A percentile compares a stretch with the other conserved stretches of the same genome.
These are phyloP conservation scores for Xylaria sp. DNA, from an alignment of 2,329 filamentous ascomycete species.

Conservation along the genomic window DNA sequence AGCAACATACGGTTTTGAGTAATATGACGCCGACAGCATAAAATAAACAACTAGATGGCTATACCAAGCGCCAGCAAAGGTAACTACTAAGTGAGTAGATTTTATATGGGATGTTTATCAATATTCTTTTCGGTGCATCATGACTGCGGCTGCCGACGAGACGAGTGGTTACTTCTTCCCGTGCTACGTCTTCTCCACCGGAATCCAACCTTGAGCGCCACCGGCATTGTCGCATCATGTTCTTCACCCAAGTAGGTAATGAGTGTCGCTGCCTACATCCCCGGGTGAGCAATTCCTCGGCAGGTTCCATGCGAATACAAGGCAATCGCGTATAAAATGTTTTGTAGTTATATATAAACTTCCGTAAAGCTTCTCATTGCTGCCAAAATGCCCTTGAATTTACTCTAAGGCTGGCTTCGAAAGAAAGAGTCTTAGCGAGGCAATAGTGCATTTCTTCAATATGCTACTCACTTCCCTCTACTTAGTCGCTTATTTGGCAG, in stretches of 20 bases:
- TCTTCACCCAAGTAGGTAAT: constrained; percentile 1
- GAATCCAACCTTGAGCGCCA: constrained; percentile 6
- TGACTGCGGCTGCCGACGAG: constrained; percentile 1
- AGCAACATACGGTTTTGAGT: neutral
- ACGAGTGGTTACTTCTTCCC: constrained; percentile 6
- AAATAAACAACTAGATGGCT: neutral
- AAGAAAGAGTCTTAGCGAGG: neutral
- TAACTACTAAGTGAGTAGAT: too few species aligned
- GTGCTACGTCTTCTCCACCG: constrained; percentile 8
- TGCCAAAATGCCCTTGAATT: neutral
- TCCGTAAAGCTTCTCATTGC: neutral
- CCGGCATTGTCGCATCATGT: constrained; percentile 20
- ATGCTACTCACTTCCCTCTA: constrained; percentile 23
- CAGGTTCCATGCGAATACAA: constrained; percentile 4
- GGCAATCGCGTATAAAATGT: neutral
- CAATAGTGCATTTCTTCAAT: neutral
- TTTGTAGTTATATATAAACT: neutral
- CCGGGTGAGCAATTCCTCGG: neutral
- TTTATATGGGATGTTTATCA: neutral
- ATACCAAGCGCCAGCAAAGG: neutral
- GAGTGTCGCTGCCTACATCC: constrained; percentile 25
- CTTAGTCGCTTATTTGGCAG: constrained; percentile 26
- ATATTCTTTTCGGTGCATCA: neutral
- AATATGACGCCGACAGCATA: neutral
- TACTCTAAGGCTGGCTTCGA: neutral